phyloP scores from a whole-genome alignment of 169 alveolate genomes.

The Eimeria falciformis region DNA sequence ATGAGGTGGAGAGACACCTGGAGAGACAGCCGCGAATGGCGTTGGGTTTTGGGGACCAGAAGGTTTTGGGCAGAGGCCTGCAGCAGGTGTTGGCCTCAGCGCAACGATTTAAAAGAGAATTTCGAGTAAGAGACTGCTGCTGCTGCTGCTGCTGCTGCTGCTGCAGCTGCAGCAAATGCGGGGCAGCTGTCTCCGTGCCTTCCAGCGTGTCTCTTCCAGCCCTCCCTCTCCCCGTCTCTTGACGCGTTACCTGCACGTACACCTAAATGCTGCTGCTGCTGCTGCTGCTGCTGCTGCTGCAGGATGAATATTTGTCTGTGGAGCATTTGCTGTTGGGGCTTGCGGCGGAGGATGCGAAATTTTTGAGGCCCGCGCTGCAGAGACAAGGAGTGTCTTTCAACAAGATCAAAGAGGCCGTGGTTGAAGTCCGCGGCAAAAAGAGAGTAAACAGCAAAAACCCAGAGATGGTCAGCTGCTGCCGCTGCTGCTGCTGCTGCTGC shows the following conservation, averaged over 20 bases:
- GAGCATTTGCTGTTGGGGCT: constrained; percentile 89
- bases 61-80: constrained; percentile 88
- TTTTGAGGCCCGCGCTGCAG: constrained; percentile 88
- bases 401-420: constrained; percentile 88
- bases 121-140: constrained; percentile 67
- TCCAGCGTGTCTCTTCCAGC: too few species aligned
- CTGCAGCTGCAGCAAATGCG: not conserved
- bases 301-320: constrained; percentile 88
- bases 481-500: constrained; percentile 23
- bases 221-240: too few species aligned
- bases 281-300: not conserved
- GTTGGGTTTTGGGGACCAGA: constrained; percentile 91
- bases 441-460: constrained; percentile 90
- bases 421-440: constrained; percentile 88
- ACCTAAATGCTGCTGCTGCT: not conserved
- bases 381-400: constrained; percentile 85
- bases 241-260: too few species aligned
- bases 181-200: too few species aligned
- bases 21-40: constrained; percentile 88
- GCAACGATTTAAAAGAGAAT: constrained; percentile 86
- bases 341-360: constrained; percentile 90
- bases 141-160: constrained; percentile 8
- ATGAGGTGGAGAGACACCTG: constrained; percentile 87
- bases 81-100: constrained; percentile 87
- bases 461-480: constrained; percentile 82